Evolutionary conservation across 2,329 filamentous ascomycete species (phyloP), one percentile per base, ranked within the genome.

Genomic region (Setomelanomma holmii): DNA sequence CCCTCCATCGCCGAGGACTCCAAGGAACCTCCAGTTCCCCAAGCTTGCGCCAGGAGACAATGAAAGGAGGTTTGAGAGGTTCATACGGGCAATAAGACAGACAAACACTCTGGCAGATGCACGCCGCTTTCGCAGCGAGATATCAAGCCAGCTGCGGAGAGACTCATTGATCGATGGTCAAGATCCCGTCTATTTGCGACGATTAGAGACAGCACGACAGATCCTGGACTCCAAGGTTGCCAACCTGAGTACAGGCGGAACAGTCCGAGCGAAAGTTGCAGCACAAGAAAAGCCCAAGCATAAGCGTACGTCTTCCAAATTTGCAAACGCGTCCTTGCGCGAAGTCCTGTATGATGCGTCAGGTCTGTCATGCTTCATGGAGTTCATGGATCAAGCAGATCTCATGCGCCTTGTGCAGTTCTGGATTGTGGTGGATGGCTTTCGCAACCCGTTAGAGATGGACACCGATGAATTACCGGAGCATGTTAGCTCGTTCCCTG

Each of bases 291-390:
- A 75, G 30, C 68, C 74, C 3, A 69, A 70, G 39, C 68, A 74
- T 22, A 73, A 64, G 50, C 69, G 74, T 21, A 69, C 74, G n/a
- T 76, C 83, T n/a, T 89, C 89, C 1, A 84, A 82, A 39, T 79
- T 93, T 34, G 88, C 92, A 58, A 89, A 89, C 63, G 88, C 89
- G 6, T 87, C 90, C 1, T 80, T 98, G 2, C 85, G 88, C 11
- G 92, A 98, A 60, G 82, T 99, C n/a, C 81, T 99, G 51, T 89
- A 93, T 61, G 92, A 96, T 73, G 86, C 95, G 2, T 89, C 93
- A 1, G 93, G 91, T 0, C 81, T 99, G 7, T 98, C 95, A 2
- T 99, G 96, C 72, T 98, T 99, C 77, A 99, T 99, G 95, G 95
- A 99, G 72, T 98, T 92, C 68, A 99, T 99, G 95, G 95, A 99